Evolutionary conservation across 2,329 filamentous ascomycete species (phyloP), one percentile per base, ranked within the genome.

Genomic region (Colletotrichum paranaense): DNA sequence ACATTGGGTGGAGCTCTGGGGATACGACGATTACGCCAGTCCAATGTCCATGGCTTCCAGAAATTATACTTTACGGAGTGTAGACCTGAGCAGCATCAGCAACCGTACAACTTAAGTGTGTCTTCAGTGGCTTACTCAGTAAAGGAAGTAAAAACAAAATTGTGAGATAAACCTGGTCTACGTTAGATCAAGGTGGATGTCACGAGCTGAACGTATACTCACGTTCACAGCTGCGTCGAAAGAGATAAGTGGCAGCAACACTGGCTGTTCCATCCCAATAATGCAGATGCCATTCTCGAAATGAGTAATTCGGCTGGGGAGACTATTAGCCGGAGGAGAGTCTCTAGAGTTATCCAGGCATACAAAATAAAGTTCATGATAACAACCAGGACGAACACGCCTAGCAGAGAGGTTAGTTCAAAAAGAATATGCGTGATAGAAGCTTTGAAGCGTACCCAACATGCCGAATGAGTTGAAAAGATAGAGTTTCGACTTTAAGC

Each of bases 41-140:
- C 70, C 4, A 72, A 12, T 1, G 70, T 72, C 70, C 70, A 72
- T n/a, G 70, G 70, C n/a, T 57, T 72, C 70, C 70, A 72, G 11
- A 72, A 72, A 59, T 64, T 69, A 11, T 72, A 69, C 19, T 65
- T 72, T 5, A 72, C 66, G 6, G 70, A 72, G 24, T 72, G 70
- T 14, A 72, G 59, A 5, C 59, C 69, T 72, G 5, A 1, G 9
- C 1, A 3, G 5, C 24, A 14, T 62, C 19, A 52, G 62, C 1
- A 1, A n/a, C 7, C 19, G 0, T 3, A 22, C 19, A 5, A 22
- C 19, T 0, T 9, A 49, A 49, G 0, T 11, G 8, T 14, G 9
- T 5, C 1, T 6, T 38, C 5, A 5, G 6, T 5, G 1, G 4
- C 64, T 52, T 63, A 72, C 69, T 69, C 28, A 72, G 14, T 30